These are phyloP conservation scores for Ceriops tagal DNA, from an alignment of 345 rosid species.

Conservation along the genomic window DNA sequence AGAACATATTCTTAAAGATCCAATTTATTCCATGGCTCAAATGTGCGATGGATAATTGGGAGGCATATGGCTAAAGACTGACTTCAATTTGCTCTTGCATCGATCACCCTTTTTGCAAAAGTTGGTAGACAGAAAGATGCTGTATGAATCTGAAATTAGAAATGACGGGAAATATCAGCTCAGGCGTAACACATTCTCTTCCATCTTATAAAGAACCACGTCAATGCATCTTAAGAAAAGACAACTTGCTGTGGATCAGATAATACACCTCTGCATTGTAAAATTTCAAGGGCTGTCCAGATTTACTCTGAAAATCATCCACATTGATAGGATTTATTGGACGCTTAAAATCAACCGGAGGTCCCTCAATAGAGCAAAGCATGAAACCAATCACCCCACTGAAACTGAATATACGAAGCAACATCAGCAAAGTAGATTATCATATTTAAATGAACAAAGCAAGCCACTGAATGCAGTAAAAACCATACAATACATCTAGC, in stretches of 20 bases:
- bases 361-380: conserved; percentile 95
- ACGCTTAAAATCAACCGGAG: conserved; percentile 77
- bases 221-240: neutral
- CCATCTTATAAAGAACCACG: neutral
- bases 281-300: conserved; percentile 61
- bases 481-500: no score
- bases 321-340: conserved; percentile 66
- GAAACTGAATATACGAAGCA: conserved; percentile 16
- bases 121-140: conserved; percentile 93
- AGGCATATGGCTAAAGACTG: conserved; percentile 3
- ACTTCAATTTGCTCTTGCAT: conserved; percentile 40
- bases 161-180: neutral
- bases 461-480: neutral
- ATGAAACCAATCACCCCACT: conserved; percentile 97
- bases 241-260: neutral
- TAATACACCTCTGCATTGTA: conserved; percentile 70
- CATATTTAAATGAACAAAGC: neutral
- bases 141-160: conserved; percentile 62
- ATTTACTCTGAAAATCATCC: conserved; percentile 31
- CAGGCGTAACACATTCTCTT: neutral
- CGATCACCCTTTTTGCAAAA: conserved; percentile 83
- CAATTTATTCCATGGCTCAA: conserved; percentile 23
- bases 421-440: conserved; percentile 7
- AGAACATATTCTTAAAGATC: conserved; percentile 11
- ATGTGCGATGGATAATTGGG: conserved; percentile 10